phyloP scores from a whole-genome alignment of 1,139 yeast species.

The Pichia sp. region DNA sequence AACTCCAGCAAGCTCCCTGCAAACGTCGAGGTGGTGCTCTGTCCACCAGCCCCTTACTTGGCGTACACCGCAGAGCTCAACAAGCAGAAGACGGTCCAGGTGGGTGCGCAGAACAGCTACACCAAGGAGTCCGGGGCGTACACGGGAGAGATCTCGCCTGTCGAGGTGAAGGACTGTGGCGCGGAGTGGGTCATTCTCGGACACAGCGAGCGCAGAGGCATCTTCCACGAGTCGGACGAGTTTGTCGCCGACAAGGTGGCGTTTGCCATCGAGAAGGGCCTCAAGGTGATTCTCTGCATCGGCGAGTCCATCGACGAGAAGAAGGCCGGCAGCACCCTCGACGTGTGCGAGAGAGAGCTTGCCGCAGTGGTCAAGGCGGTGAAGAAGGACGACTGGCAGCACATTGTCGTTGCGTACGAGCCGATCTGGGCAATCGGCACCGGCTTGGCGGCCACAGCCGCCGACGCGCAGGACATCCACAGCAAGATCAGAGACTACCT shows the following conservation, averaged over 20 bases:
- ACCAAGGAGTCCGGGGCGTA: conserved; percentile 89
- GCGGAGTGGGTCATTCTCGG: conserved; percentile 95
- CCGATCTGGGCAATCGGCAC: conserved; percentile 99
- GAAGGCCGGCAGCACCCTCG: conserved; percentile 79
- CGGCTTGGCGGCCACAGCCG: conserved; percentile 98
- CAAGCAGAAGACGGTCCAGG: conserved; percentile 66
- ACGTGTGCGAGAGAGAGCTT: conserved; percentile 86
- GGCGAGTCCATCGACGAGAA: conserved; percentile 97
- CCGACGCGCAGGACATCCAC: conserved; percentile 96
- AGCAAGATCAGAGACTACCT: conserved; percentile 81
- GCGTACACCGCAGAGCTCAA: conserved; percentile 65
- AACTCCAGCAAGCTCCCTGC: conserved; percentile 72
- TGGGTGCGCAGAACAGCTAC: conserved; percentile 90
- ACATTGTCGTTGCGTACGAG: conserved; percentile 95
- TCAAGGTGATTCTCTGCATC: conserved; percentile 89
- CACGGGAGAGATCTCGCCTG: conserved; percentile 95
- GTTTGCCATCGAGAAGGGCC: conserved; percentile 85
- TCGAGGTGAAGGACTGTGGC: conserved; percentile 85
- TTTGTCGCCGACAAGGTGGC: conserved; percentile 91
- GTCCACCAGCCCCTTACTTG: conserved; percentile 95
- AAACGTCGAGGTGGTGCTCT: conserved; percentile 83
- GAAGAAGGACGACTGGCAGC: conserved; percentile 68
- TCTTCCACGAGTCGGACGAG: conserved; percentile 86
- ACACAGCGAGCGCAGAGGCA: conserved; percentile 98
- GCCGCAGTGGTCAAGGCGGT: conserved; percentile 81